Percentiles rank a stretch among this genome's conserved stretches.
Evolutionary conservation across 768 basidiomycete species (phyloP).

Genomic region (Thelephora ganbajun): DNA sequence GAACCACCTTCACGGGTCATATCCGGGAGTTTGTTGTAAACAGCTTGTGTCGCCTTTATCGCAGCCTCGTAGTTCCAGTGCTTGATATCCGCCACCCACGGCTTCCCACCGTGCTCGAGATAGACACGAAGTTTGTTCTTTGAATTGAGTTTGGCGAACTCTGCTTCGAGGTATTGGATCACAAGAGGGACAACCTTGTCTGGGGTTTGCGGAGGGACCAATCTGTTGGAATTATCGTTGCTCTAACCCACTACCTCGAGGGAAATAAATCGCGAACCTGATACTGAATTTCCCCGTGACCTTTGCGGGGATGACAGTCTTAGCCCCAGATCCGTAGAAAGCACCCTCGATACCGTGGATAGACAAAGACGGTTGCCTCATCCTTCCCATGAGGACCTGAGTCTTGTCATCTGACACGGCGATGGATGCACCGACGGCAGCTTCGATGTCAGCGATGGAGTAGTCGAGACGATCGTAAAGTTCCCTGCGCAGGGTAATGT

Average conservation of each 20-base stretch:
- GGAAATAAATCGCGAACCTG: conserved; percentile 32
- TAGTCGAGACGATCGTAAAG: conserved; percentile 72
- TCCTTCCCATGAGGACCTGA: conserved; percentile 78
- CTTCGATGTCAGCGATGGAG: conserved; percentile 54
- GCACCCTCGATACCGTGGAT: conserved; percentile 95
- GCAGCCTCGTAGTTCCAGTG: conserved; percentile 95
- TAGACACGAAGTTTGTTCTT: conserved; percentile 75
- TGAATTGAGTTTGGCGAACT: conserved; percentile 73
- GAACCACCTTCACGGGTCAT: conserved; percentile 87
- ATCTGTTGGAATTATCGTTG: conserved; percentile 19
- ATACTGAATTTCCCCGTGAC: conserved; percentile 91
- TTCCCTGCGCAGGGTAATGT: conserved; percentile 22
- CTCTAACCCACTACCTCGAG: not conserved
- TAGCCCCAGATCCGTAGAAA: conserved; percentile 68
- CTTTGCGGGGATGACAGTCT: conserved; percentile 91
- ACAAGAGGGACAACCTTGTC: conserved; percentile 63
- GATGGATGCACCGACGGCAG: conserved; percentile 60
- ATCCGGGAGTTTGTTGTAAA: conserved; percentile 70
- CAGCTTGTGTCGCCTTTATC: conserved; percentile 56
- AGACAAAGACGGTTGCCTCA: conserved; percentile 81
- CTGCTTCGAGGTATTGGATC: conserved; percentile 48
- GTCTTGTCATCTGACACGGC: conserved; percentile 70
- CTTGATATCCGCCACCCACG: conserved; percentile 74
- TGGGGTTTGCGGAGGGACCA: conserved; percentile 82
- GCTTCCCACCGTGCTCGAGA: conserved; percentile 68